Percentiles rank a stretch among this genome's conserved stretches.
Conservation (phyloP, 768 basidiomycete species). For the Termitomyces heimii region DNA sequence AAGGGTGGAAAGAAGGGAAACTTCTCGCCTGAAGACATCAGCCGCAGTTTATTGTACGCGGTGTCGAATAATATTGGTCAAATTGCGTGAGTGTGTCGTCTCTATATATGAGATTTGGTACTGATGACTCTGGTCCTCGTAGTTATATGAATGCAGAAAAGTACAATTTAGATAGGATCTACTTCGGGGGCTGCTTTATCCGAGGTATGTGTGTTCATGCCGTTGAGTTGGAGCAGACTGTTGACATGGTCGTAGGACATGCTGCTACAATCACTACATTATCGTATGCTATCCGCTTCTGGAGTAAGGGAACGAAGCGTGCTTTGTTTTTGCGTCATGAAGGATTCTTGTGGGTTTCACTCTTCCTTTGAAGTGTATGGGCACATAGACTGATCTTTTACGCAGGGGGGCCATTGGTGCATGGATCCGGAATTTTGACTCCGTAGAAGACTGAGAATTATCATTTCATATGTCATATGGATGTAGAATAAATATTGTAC, state of each 20-base stretch:
- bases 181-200: conserved; percentile 99
- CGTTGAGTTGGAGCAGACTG: background rate
- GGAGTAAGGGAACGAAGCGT: conserved; percentile 96
- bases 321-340: conserved; percentile 97
- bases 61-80: conserved; percentile 99
- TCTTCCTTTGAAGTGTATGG: conserved; percentile 8
- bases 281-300: conserved; percentile 98
- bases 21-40: conserved; percentile 91
- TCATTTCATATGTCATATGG: conserved; percentile 2
- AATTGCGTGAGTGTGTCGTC: conserved; percentile 77
- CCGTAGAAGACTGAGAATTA: conserved; percentile 18
- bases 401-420: conserved; percentile 88
- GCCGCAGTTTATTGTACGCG: conserved; percentile 89
- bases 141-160: conserved; percentile 99
- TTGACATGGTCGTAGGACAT: conserved; percentile 56
- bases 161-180: conserved; percentile 93
- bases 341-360: conserved; percentile 80
- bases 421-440: conserved; percentile 94
- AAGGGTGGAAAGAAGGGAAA: conserved; percentile 73
- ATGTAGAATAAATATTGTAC: conserved; percentile 10
- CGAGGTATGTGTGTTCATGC: conserved; percentile 55
- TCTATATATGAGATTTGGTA: background rate
- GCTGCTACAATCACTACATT: conserved; percentile 95
- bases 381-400: conserved; percentile 10
- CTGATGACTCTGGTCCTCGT: conserved; percentile 3